Evolutionary conservation across 495 filamentous ascomycete species (phyloP).

Genomic region (Halenospora varia): DNA sequence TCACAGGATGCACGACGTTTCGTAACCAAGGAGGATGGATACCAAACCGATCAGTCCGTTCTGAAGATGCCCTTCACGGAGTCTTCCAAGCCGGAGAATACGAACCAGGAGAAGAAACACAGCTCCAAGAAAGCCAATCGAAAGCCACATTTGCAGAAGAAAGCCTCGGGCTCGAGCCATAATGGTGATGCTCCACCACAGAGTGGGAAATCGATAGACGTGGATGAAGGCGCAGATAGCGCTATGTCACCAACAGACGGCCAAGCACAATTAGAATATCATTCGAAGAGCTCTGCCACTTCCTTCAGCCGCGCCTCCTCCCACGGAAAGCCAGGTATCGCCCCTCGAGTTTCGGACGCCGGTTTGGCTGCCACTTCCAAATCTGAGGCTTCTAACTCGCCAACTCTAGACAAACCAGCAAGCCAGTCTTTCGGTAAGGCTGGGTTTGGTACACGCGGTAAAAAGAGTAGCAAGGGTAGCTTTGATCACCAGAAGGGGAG

Average conservation of each 20-base stretch:
- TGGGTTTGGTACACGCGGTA: neutral
- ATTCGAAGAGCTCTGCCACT: neutral
- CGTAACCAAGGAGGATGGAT: neutral
- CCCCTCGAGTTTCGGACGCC: neutral
- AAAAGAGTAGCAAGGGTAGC: neutral
- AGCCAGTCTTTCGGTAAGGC: neutral
- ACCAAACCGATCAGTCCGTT: neutral
- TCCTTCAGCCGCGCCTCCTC: neutral
- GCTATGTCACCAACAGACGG: neutral
- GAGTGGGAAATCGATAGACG: neutral
- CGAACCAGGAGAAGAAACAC: neutral
- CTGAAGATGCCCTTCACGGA: neutral
- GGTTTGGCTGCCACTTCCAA: neutral
- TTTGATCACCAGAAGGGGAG: neutral
- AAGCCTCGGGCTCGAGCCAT: neutral
- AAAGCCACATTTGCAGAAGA: neutral
- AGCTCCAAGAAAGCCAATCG: neutral
- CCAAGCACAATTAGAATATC: neutral
- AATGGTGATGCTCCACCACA: neutral
- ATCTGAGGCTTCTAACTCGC: neutral
- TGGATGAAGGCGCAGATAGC: neutral
- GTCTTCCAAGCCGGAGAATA: neutral
- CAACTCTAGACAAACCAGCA: neutral
- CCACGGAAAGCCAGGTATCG: neutral
- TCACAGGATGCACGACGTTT: neutral